Base-by-base conservation (phyloP, 2,329 filamentous ascomycete genomes). In the Pseudocercospora fuligena region DNA sequence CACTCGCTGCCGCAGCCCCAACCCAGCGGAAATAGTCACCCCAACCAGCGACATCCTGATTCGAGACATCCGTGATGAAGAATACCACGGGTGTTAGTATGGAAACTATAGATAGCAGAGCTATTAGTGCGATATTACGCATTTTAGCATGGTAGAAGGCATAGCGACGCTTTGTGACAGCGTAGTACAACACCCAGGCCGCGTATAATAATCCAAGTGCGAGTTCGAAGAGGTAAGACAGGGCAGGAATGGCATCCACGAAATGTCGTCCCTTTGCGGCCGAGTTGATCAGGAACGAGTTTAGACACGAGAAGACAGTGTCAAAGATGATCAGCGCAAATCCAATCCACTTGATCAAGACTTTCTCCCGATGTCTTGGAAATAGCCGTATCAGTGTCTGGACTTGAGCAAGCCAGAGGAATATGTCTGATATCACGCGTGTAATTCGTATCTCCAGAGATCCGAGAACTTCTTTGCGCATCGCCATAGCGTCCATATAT, bases 261-360 rank as follows among this genome's bases (percentile, higher is more conserved):
- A 97, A 97, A 70, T 89, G 89, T 47, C 1, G 92, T 92, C 61
- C 70, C 63, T 66, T 89, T 86, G 21, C 85, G 84, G 57, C 85
- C 36, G 86, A 82, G 60, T 86, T 82, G 31, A 86, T 85, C 60
- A 87, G 78, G 75, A 98, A 98, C 74, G 92, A 95, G 82, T 97
- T 96, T 66, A 98, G 86, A 57, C 91, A 93, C 75, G 91, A 94
- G 79, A 99, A 99, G 11, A 94, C 88, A 51, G 94, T 90, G 77
- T 98, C 94, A 66, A 97, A 86, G 0, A 93, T 88, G 75, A 99
- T 97, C 65, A 99, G 87, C 2, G 91, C 93, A 77, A 98, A 97
- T 1, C 94, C 95, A 16, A 94, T 93, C 94, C 94, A 99, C 82
- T 98, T 98, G 81, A 99, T 99, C 72, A 98, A 92, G 61, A 98